Evolutionary conservation across 106 monocot species (phyloP), one percentile per base, ranked within the genome.

Genomic region (Acorus gramineus): DNA sequence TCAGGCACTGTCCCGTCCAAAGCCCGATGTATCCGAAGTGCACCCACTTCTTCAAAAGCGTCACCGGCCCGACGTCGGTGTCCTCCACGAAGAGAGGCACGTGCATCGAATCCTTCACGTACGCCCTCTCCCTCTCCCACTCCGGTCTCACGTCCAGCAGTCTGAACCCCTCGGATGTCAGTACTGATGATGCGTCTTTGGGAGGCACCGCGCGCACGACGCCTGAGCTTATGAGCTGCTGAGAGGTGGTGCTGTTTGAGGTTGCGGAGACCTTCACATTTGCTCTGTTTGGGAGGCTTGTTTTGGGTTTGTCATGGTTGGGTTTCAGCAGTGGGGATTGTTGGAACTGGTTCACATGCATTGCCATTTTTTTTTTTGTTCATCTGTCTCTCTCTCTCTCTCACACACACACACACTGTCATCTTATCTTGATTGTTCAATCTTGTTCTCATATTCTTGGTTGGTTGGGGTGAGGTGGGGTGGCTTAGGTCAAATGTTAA

Each of bases 21-120:
- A 78, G 73, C 3, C 90, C 90, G 46, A 91, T 79, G 74, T 90
- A 96, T 44, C 90, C 90, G 56, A 96, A 90, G 65, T 96, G 95
- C 13, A 96, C 78, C 78, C 73, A 96, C 71, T 87, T 90, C 77
- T 90, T 90, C 44, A 96, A 65, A 62, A 90, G 67, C 14, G 90
- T 85, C 47, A 96, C 9, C 5, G 80, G 90, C 42, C 80, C 73
- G 46, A 47, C 14, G 72, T 72, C 85, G 9, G 65, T 74, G 67
- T 96, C 95, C 54, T 79, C 95, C 5, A 90, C 84, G 69, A 87
- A 96, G 66, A 96, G 78, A 10, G 95, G 80, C 2, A 90, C 87
- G 61, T 96, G 95, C 42, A 87, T 42, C 7, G 95, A 79, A 5
- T 70, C 86, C 0, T 51, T 46, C 8, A 96, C 76, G 45, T 74